Evolutionary conservation across 116 monocot species (phyloP).

Genomic region (Cymodocea nodosa): DNA sequence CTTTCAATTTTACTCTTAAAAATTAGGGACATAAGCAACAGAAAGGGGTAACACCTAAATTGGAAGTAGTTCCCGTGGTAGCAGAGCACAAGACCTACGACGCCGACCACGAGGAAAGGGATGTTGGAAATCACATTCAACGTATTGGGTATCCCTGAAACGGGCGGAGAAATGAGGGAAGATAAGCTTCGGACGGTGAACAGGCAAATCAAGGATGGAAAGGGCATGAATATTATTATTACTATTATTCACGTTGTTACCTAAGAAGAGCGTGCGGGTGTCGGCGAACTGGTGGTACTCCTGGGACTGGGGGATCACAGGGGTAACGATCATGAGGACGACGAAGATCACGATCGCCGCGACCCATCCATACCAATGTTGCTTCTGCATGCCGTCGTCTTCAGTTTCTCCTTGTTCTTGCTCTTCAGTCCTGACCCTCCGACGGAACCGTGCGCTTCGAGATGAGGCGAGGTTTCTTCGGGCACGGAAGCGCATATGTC

Average conservation of each 20-base stretch:
- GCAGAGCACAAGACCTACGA: slow-evolving; percentile 68
- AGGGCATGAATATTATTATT: too few relatives aligned
- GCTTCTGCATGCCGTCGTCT: slow-evolving; percentile 18
- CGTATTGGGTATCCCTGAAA: slow-evolving; percentile 86
- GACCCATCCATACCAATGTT: slow-evolving; percentile 32
- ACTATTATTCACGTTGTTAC: slow-evolving; percentile 13
- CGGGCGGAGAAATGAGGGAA: slow-evolving; percentile 2
- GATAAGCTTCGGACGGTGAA: not conserved
- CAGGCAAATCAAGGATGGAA: not conserved
- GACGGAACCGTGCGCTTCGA: too few relatives aligned
- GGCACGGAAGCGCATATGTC: too few relatives aligned
- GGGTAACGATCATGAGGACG: slow-evolving; percentile 90
- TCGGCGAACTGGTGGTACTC: slow-evolving; percentile 95
- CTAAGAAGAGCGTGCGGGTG: slow-evolving; percentile 56
- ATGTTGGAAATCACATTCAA: slow-evolving; percentile 85
- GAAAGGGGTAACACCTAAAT: slow-evolving; percentile 28
- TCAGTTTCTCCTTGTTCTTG: not conserved
- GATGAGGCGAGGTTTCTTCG: too few relatives aligned
- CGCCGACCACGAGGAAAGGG: slow-evolving; percentile 71
- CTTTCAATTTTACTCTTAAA: too few relatives aligned
- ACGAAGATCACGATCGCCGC: slow-evolving; percentile 51
- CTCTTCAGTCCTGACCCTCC: not conserved
- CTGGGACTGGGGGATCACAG: slow-evolving; percentile 72
- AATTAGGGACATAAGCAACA: not conserved
- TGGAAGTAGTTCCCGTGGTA: slow-evolving; percentile 46